Base-by-base conservation (phyloP, 2,329 filamentous ascomycete genomes). In the Venturia asperata region DNA sequence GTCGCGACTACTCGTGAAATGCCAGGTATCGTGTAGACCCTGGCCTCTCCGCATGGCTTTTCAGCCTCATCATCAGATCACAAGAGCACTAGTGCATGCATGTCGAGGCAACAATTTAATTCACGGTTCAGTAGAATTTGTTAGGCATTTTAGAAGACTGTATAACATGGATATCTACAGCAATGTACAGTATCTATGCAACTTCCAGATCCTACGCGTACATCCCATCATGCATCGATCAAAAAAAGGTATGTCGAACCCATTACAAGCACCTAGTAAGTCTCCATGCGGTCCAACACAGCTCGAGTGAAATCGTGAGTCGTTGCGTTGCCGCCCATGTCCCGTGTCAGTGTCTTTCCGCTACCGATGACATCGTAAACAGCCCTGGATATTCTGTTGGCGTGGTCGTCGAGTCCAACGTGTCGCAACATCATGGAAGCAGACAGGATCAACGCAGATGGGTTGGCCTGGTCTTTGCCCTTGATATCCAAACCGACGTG, bases 401-500 rank as follows among this genome's bases (percentile, higher is more conserved):
- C 94, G 78, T 99, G 94, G 78, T 97, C 92, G 76, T 99, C 93
- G 63, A 99, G 89, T 72, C 94, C 94, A 70, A 99, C 85, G 82
- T 99, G 94, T 76, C 94, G 89, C 77, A 99, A 85, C 73, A 99
- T 88, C 94, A 99, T 99, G 77, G 91, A 90, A 70, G 92, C 92
- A 67, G 91, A 96, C 69, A 99, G 89, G 71, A 99, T 86, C 82
- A 99, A 84, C 70, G 94, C 94, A 65, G 92, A 97, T 64, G 94
- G 94, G 85, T 99, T 99, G 70, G 94, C 94, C 83, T 97, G 92
- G 80, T 97, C 92, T 85, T 97, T 97, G 83, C 94, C 94, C 87
- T 97, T 92, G 82, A 99, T 99, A 78, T 99, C 94, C 62, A 99
- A 89, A 80, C 94, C 94, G 76, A 99, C 94, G 85, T 99, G 94